Evolutionary conservation across 345 rosid genomes (phyloP).

Genomic region (Eucalyptus polybractea): DNA sequence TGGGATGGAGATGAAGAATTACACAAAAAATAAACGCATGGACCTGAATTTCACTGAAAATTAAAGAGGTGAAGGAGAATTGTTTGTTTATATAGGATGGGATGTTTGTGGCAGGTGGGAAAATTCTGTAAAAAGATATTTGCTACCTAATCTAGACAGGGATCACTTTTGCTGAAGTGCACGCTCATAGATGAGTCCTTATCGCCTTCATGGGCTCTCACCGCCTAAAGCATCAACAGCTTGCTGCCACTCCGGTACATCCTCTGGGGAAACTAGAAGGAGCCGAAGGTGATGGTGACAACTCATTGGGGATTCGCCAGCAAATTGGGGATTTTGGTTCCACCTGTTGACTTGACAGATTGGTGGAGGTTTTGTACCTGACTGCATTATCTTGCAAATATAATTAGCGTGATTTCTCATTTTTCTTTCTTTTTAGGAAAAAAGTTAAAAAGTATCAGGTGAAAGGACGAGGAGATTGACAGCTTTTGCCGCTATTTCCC

Average conservation of each 20-base stretch:
- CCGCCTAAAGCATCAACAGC: not conserved
- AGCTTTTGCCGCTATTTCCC: not conserved
- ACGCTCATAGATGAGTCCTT: not conserved
- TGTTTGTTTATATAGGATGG: too few relatives aligned
- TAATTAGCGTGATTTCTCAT: too few relatives aligned
- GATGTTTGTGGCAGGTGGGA: not conserved
- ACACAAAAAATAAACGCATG: too few relatives aligned
- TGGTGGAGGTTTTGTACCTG: too few relatives aligned
- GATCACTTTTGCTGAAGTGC: not conserved
- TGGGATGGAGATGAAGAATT: not conserved
- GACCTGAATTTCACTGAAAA: not conserved
- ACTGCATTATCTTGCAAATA: too few relatives aligned
- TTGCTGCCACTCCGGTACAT: not conserved
- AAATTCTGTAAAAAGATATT: too few relatives aligned
- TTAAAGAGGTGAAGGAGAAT: not conserved
- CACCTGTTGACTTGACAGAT: too few relatives aligned
- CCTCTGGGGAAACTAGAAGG: too few relatives aligned
- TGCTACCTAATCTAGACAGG: not conserved
- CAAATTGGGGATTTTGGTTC: too few relatives aligned
- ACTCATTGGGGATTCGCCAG: too few relatives aligned
- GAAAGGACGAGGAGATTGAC: not conserved
- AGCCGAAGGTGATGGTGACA: not conserved
- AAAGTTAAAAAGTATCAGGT: too few relatives aligned
- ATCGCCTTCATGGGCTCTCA: not conserved
- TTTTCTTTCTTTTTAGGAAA: too few relatives aligned